Percentiles rank a stretch among this genome's conserved stretches.
Evolutionary conservation across 306 rosid species (phyloP).

Genomic region (Lupinus albus): DNA sequence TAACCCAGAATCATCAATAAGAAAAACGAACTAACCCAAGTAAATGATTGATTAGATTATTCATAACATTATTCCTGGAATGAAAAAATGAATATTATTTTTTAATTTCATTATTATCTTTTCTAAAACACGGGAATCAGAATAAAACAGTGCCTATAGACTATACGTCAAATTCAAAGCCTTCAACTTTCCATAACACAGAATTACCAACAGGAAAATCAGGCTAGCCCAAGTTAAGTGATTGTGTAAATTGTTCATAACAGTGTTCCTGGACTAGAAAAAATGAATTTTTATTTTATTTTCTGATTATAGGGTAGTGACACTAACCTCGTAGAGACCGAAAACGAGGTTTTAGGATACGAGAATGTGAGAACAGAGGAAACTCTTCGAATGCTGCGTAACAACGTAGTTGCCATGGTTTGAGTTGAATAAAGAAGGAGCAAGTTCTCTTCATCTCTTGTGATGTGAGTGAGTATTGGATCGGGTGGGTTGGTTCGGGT

Average conservation of each 20-base stretch:
- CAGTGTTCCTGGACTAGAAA: not conserved
- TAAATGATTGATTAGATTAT: constrained; percentile 1
- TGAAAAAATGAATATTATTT: too few species aligned
- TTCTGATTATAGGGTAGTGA: not conserved
- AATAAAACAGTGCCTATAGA: too few species aligned
- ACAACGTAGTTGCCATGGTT: constrained; percentile 62
- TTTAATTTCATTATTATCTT: too few species aligned
- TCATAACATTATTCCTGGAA: not conserved
- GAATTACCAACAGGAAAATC: constrained; percentile 6
- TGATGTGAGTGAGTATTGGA: too few species aligned
- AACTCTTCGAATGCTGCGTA: constrained; percentile 54
- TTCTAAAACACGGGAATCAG: too few species aligned
- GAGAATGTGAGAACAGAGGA: constrained; percentile 46
- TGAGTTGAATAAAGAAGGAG: not conserved
- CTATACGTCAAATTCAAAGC: constrained; percentile 17
- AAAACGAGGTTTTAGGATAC: constrained; percentile 27
- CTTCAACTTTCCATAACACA: constrained; percentile 35
- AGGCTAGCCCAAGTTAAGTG: not conserved
- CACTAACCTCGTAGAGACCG: constrained; percentile 52
- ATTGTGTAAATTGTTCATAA: constrained; percentile 5
- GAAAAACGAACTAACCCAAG: constrained; percentile 8
- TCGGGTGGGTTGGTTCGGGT: constrained; percentile 35
- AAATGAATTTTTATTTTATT: not conserved
- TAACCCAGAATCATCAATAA: constrained; percentile 24
- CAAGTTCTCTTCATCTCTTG: not conserved